Evolutionary conservation across 1,284 basidiomycete genomes (phyloP).

Genomic region (Sanghuangporus weigelae): DNA sequence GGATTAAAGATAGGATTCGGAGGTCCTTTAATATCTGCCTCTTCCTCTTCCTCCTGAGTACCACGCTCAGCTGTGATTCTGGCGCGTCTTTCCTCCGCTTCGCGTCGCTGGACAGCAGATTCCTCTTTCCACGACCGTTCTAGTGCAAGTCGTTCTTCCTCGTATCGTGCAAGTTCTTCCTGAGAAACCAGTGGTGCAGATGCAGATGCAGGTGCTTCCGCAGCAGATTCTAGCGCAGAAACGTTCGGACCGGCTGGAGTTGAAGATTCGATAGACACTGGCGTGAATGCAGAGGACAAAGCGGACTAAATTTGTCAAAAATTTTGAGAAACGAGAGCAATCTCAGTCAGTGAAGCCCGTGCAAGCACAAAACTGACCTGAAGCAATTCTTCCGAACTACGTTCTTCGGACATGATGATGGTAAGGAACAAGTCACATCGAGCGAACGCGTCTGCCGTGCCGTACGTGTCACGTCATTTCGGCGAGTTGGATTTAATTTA

Average conservation of each 20-base stretch:
- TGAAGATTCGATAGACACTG: background rate
- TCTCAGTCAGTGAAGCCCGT: background rate
- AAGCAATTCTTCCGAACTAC: background rate
- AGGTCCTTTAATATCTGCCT: constrained; percentile 20
- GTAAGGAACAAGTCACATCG: background rate
- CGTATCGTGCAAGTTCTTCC: constrained; percentile 38
- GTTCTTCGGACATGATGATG: background rate
- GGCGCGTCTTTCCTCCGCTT: constrained; percentile 68
- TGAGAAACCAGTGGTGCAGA: background rate
- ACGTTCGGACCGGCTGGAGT: background rate
- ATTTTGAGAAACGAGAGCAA: background rate
- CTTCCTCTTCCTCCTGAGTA: constrained; percentile 35
- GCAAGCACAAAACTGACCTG: background rate
- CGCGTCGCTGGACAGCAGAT: constrained; percentile 67
- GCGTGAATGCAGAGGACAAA: constrained; percentile 15
- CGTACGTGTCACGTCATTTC: no score
- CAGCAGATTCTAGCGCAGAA: background rate
- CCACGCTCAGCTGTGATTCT: constrained; percentile 52
- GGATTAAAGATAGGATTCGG: constrained; percentile 20
- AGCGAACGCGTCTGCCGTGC: no score
- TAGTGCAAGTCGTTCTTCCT: constrained; percentile 63
- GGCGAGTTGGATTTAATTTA: no score
- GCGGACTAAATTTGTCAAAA: constrained; percentile 3
- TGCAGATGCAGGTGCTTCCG: background rate
- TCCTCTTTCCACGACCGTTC: constrained; percentile 68